Conservation (phyloP, 75 land plant genomes). For the Isoetes taiwanensis region DNA sequence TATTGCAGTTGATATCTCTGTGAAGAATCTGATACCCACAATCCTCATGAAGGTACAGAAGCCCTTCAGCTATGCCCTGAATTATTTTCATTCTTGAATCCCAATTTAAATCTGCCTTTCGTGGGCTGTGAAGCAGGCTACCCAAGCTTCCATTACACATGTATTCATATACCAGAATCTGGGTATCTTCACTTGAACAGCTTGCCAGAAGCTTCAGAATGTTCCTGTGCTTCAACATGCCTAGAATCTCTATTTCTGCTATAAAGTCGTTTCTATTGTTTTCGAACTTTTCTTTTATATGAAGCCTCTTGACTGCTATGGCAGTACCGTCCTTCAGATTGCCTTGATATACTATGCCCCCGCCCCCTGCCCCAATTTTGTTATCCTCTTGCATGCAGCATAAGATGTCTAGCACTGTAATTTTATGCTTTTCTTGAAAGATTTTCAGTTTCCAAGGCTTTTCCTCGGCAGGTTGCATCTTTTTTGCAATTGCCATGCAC, state of each 20-base stretch:
- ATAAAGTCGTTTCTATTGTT: constrained; percentile 65
- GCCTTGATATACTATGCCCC: constrained; percentile 81
- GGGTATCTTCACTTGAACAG: constrained; percentile 64
- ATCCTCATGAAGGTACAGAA: background rate
- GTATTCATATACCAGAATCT: constrained; percentile 83
- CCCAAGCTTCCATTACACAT: constrained; percentile 87
- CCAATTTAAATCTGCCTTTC: background rate
- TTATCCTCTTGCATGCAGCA: constrained; percentile 53
- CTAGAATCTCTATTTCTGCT: constrained; percentile 71
- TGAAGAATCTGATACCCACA: background rate
- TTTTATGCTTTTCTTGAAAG: constrained; percentile 65
- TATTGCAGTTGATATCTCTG: background rate
- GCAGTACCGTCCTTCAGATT: constrained; percentile 72
- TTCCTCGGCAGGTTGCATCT: too few species aligned
- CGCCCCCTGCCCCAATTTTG: constrained; percentile 72
- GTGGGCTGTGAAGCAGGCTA: constrained; percentile 45
- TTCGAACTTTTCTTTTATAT: constrained; percentile 39
- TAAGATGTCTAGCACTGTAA: constrained; percentile 58
- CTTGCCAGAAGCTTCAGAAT: constrained; percentile 72
- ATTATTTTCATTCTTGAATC: background rate
- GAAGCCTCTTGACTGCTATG: constrained; percentile 86
- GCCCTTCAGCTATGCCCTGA: background rate
- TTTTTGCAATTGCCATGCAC: too few species aligned
- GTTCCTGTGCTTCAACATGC: constrained; percentile 71
- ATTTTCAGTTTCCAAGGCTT: too few species aligned